These are phyloP conservation scores for Coemansia sp. DNA, from an alignment of 192 early-diverging fungal species.

Conservation along the genomic window DNA sequence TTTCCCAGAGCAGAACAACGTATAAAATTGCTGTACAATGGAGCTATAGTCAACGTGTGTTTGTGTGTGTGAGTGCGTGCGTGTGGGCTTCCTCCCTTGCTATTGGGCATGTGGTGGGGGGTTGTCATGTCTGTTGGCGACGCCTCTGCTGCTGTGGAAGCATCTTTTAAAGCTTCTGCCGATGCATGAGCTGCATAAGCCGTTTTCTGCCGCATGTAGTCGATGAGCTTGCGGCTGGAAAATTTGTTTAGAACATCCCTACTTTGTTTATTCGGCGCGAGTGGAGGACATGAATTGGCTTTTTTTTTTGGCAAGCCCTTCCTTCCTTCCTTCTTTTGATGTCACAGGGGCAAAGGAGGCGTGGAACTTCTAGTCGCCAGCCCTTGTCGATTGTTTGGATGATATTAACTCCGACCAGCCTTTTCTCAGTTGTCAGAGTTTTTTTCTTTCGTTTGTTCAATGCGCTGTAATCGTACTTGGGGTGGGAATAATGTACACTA, in stretches of 20 bases:
- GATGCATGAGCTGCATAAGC: slow-evolving; percentile 3
- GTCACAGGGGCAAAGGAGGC: not conserved
- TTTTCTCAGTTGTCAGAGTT: not conserved
- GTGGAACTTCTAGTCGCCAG: not conserved
- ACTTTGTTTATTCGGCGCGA: not conserved
- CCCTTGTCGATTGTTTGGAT: not conserved
- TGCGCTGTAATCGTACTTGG: not conserved
- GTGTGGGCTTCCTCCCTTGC: not conserved
- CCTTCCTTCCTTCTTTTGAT: not conserved
- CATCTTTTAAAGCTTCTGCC: slow-evolving; percentile 4
- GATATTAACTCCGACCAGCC: not conserved
- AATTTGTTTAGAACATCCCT: not conserved
- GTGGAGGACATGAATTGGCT: not conserved
- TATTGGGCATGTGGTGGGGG: not conserved
- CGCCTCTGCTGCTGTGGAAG: not conserved
- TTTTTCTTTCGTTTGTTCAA: not conserved
- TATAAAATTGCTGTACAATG: not conserved
- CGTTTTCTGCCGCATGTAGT: slow-evolving; percentile 3
- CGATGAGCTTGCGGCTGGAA: not conserved
- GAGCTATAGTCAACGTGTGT: not conserved
- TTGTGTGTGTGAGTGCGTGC: not conserved
- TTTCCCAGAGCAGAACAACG: not conserved
- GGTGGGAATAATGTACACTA: not conserved
- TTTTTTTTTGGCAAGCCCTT: slow-evolving; percentile 5
- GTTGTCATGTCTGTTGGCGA: not conserved